These are phyloP conservation scores for Elongisporangium senticosum DNA, from an alignment of 352 stramenopile species.

Conservation along the genomic window DNA sequence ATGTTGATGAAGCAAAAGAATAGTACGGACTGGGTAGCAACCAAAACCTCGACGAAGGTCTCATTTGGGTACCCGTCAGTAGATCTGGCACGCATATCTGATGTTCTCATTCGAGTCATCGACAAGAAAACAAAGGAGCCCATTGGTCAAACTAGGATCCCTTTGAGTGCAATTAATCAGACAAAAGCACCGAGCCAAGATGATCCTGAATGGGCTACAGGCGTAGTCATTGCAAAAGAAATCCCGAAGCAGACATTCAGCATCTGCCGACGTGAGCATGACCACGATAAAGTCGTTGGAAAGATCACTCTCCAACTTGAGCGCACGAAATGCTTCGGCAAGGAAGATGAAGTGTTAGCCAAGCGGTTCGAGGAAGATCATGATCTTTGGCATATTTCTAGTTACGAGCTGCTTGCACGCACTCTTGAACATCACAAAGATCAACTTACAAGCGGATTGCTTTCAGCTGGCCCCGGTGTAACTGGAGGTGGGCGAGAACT, in stretches of 20 bases:
- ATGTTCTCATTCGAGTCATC: slow-evolving; percentile 25
- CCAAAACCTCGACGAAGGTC: slow-evolving; percentile 1
- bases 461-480: slow-evolving; percentile 24
- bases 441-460: slow-evolving; percentile 36
- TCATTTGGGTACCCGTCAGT: slow-evolving; percentile 29
- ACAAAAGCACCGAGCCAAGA: slow-evolving; percentile 9
- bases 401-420: slow-evolving; percentile 36
- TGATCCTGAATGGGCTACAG: not conserved
- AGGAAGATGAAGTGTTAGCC: slow-evolving; percentile 21
- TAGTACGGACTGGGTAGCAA: slow-evolving; percentile 4
- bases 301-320: slow-evolving; percentile 42
- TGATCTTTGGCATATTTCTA: slow-evolving; percentile 42
- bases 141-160: slow-evolving; percentile 34
- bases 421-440: slow-evolving; percentile 36
- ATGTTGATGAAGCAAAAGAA: too few species aligned
- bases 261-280: slow-evolving; percentile 18
- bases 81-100: slow-evolving; percentile 38
- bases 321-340: slow-evolving; percentile 14
- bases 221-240: not conserved
- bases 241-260: slow-evolving; percentile 15
- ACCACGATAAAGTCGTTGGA: slow-evolving; percentile 24
- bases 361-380: slow-evolving; percentile 22
- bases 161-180: slow-evolving; percentile 19
- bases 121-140: slow-evolving; percentile 20
- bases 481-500: slow-evolving; percentile 17